Base-by-base conservation (phyloP, 225 moss, liverwort and hornwort species). In the Bryum argenteum region DNA sequence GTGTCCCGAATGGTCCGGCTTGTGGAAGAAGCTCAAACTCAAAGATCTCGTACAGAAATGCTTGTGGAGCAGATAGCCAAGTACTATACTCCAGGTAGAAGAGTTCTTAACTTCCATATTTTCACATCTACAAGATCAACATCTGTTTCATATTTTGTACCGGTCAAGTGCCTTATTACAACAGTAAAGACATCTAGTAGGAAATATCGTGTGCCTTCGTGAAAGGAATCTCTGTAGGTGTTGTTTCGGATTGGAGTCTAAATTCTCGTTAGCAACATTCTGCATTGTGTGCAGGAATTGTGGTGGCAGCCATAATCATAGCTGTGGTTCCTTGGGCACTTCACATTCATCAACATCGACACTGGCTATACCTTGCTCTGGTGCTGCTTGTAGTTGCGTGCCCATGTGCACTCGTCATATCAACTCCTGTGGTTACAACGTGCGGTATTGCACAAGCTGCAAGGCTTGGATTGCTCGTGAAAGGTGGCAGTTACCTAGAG, bases 301-400 rank as follows among this genome's bases (percentile, higher is more conserved):
- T 85, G 40, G 11, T 88, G 37, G 72, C 70, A 65, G 80, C 88
- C 8, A 72, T 80, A 55, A 61, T 85, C 12, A 80, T 88, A 63
- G 88, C 72, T 4, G 66, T 85, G 19, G 72, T 88, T 21, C 88
- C 82, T 24, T 84, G 69, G 79, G 78, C 78, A 69, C 72, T 88
- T 37, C 74, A 80, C 44, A 75, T 78, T 26, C 85, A 75, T 45
- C 61, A 75, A 52, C 77, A 74, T 14, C 71, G 63, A 53, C 85
- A 85, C 52, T 88, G 80, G 84, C 72, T 88, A 33, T 88, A 85
- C 54, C 80, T 88, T 51, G 80, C 85, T 64, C 67, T 88, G 54
- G 88, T 88, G 16, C 66, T 88, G 43, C 85, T 88, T 64, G 88
- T 88, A 17, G 88, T 88, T 19, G 88, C 88, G 62, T 88, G 88